Conservation (phyloP, 2,329 filamentous ascomycete species). For the Aurifilum marmelostoma region DNA sequence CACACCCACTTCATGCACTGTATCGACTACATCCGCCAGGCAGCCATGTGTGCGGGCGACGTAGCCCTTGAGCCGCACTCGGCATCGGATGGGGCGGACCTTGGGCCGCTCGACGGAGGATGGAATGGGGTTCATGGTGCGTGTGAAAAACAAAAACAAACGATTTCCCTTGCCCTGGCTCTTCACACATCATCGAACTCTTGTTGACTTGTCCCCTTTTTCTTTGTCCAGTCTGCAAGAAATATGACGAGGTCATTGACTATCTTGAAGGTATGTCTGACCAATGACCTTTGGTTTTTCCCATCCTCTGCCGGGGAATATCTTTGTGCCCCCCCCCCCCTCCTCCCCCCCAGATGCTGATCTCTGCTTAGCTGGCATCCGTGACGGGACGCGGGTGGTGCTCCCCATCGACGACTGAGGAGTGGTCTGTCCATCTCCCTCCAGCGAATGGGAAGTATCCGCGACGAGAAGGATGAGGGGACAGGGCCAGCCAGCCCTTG, state of each 20-base stretch:
- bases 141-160: not conserved
- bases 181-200: not conserved
- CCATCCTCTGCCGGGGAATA: not conserved
- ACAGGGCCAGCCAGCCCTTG: not conserved
- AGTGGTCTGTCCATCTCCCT: not conserved
- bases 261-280: slow-evolving; percentile 33
- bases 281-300: not conserved
- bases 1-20: slow-evolving; percentile 44
- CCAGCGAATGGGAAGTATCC: not conserved
- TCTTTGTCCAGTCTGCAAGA: slow-evolving; percentile 32
- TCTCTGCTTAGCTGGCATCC: slow-evolving; percentile 19
- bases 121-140: slow-evolving; percentile 35
- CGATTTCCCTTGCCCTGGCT: not conserved
- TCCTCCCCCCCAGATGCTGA: slow-evolving; percentile 15
- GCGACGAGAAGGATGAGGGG: not conserved
- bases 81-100: slow-evolving; percentile 31
- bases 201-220: slow-evolving; percentile 9
- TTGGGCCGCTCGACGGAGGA: slow-evolving; percentile 33
- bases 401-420: slow-evolving; percentile 26
- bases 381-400: slow-evolving; percentile 25
- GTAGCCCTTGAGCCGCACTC: slow-evolving; percentile 34
- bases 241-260: slow-evolving; percentile 32
- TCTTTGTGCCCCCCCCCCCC: not conserved
- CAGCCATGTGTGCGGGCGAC: slow-evolving; percentile 35
- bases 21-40: slow-evolving; percentile 36